Evolutionary conservation across 495 filamentous ascomycete genomes (phyloP).

Genomic region (Hypoxylon lienhwacheense): DNA sequence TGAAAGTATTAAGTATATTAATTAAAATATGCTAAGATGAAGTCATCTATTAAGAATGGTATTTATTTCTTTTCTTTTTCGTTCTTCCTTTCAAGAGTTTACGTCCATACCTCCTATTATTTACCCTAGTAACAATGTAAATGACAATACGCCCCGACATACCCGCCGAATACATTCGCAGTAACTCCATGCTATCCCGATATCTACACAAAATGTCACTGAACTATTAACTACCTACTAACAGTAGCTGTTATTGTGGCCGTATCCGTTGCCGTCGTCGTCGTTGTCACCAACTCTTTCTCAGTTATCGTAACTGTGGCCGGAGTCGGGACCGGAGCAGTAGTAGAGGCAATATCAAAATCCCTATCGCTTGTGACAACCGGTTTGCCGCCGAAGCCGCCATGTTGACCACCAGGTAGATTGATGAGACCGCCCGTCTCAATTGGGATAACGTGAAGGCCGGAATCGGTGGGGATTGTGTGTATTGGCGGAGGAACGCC

Average conservation of each 20-base stretch:
- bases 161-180: constrained; percentile 11
- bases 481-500: background rate
- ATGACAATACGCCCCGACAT: constrained; percentile 6
- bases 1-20: background rate
- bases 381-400: background rate
- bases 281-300: constrained; percentile 28
- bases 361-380: constrained; percentile 3
- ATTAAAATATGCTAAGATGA: constrained; percentile 13
- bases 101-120: no score
- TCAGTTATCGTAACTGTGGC: constrained; percentile 27
- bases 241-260: constrained; percentile 17
- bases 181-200: background rate
- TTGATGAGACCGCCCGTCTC: constrained; percentile 3
- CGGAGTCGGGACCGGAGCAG: background rate
- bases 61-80: constrained; percentile 8
- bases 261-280: constrained; percentile 22
- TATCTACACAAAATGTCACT: background rate
- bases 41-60: constrained; percentile 19
- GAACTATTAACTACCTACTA: background rate
- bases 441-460: constrained; percentile 23
- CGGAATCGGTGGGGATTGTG: constrained; percentile 17
- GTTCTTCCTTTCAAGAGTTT: no score
- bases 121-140: background rate
- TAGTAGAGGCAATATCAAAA: background rate
- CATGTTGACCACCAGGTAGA: background rate